These are phyloP conservation scores for Sclerotinia subarctica DNA, from an alignment of 2,329 filamentous ascomycete genomes.

Conservation along the genomic window DNA sequence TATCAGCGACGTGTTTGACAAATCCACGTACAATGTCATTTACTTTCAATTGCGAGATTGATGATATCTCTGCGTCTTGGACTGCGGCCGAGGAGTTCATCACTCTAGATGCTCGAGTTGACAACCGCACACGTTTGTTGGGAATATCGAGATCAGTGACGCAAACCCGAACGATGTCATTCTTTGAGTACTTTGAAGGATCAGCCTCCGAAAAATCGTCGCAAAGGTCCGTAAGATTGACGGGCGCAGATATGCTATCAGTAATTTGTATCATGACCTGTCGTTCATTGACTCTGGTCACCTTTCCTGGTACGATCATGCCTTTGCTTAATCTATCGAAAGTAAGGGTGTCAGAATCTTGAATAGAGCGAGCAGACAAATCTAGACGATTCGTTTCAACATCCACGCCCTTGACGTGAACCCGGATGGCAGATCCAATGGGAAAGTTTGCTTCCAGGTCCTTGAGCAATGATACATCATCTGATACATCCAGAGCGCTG, in stretches of 20 bases:
- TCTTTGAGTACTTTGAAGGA: constrained; percentile 71
- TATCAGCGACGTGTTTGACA: constrained; percentile 83
- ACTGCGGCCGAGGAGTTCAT: constrained; percentile 80
- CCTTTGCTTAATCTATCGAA: constrained; percentile 72
- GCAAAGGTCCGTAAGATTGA: constrained; percentile 77
- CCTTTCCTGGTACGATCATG: constrained; percentile 75
- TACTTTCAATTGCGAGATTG: constrained; percentile 65
- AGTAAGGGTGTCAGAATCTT: constrained; percentile 54
- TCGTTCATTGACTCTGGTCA: constrained; percentile 82
- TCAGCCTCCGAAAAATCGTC: constrained; percentile 84
- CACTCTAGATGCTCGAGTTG: constrained; percentile 81
- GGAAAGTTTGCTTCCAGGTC: constrained; percentile 80
- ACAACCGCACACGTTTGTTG: constrained; percentile 83
- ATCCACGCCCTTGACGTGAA: constrained; percentile 74
- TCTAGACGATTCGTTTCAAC: constrained; percentile 72
- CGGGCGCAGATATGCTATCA: constrained; percentile 72
- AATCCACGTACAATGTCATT: constrained; percentile 87
- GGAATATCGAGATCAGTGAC: constrained; percentile 74
- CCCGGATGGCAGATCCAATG: constrained; percentile 80
- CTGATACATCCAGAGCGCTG: constrained; percentile 76
- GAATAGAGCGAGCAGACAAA: constrained; percentile 69
- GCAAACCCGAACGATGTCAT: constrained; percentile 84
- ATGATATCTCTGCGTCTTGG: constrained; percentile 74
- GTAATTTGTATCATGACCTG: constrained; percentile 83
- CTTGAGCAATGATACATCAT: constrained; percentile 76